Evolutionary conservation across 805 yeast genomes (phyloP).

Genomic region (Pichia cabralensis): DNA sequence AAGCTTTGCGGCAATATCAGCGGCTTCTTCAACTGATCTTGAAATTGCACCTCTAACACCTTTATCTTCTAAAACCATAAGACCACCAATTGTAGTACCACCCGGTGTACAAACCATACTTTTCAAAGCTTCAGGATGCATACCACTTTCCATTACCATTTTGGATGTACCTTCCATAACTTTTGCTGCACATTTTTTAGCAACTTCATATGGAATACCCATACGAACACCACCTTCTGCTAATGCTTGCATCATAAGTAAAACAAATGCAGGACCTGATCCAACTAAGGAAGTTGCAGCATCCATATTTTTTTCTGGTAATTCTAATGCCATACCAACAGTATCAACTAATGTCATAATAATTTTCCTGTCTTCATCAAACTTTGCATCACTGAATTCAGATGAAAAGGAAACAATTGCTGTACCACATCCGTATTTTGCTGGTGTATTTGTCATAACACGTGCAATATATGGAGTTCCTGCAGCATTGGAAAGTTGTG

Average conservation of each 20-base stretch:
- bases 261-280: conserved; percentile 91
- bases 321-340: conserved; percentile 54
- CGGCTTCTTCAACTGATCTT: conserved; percentile 84
- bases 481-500: conserved; percentile 36
- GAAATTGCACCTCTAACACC: conserved; percentile 84
- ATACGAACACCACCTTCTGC: conserved; percentile 90
- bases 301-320: conserved; percentile 91
- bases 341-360: conserved; percentile 48
- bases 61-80: conserved; percentile 83
- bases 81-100: conserved; percentile 95
- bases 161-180: conserved; percentile 90
- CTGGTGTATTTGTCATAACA: conserved; percentile 98
- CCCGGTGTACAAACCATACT: conserved; percentile 94
- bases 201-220: conserved; percentile 84
- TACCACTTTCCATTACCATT: conserved; percentile 75
- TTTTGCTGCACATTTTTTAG: conserved; percentile 81
- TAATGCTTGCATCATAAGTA: conserved; percentile 81
- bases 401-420: conserved; percentile 78
- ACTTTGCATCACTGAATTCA: conserved; percentile 19
- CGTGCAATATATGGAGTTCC: conserved; percentile 59
- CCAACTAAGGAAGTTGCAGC: conserved; percentile 94
- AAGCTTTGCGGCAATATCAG: conserved; percentile 57
- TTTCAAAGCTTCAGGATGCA: conserved; percentile 82
- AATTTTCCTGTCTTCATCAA: conserved; percentile 35
- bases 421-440: conserved; percentile 85